A percentile compares a stretch with the other conserved stretches of the same genome.
These are phyloP conservation scores for Graphilbum ipis-grandicollis DNA, from an alignment of 2,329 filamentous ascomycete species.

Conservation along the genomic window DNA sequence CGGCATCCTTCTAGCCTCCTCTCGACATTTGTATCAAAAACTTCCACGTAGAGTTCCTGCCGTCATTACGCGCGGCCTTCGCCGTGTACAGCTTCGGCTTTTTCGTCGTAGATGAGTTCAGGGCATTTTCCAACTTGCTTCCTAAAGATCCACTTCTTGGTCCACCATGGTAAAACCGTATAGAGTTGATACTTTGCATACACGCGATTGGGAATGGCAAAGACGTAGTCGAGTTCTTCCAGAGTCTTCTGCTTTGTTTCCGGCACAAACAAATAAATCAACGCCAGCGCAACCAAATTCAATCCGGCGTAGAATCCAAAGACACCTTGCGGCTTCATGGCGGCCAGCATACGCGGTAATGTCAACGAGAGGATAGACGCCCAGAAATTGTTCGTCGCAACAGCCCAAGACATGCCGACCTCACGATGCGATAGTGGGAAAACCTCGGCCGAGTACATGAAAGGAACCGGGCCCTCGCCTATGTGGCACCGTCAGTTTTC, in stretches of 20 bases:
- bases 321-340: slow-evolving; percentile 13
- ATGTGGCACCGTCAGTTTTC: too few relatives aligned
- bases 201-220: slow-evolving; percentile 37
- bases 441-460: slow-evolving; percentile 52
- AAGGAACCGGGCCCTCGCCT: slow-evolving; percentile 49
- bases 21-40: too few relatives aligned
- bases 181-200: slow-evolving; percentile 2
- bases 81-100: too few relatives aligned
- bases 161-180: slow-evolving; percentile 14
- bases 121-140: slow-evolving; percentile 4
- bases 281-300: slow-evolving; percentile 36
- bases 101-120: slow-evolving; percentile 9
- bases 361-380: slow-evolving; percentile 45
- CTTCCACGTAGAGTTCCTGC: too few relatives aligned
- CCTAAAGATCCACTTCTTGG: slow-evolving; percentile 4
- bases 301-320: slow-evolving; percentile 39
- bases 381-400: slow-evolving; percentile 21
- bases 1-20: too few relatives aligned
- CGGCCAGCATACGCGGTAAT: slow-evolving; percentile 37
- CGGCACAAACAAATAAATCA: slow-evolving; percentile 40
- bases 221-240: slow-evolving; percentile 43
- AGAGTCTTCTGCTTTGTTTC: slow-evolving; percentile 42
- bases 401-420: slow-evolving; percentile 34
- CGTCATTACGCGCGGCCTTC: too few relatives aligned
- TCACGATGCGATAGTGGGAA: slow-evolving; percentile 56